Base-by-base conservation (phyloP, 129 eudicot species). In the Artemisia annua region DNA sequence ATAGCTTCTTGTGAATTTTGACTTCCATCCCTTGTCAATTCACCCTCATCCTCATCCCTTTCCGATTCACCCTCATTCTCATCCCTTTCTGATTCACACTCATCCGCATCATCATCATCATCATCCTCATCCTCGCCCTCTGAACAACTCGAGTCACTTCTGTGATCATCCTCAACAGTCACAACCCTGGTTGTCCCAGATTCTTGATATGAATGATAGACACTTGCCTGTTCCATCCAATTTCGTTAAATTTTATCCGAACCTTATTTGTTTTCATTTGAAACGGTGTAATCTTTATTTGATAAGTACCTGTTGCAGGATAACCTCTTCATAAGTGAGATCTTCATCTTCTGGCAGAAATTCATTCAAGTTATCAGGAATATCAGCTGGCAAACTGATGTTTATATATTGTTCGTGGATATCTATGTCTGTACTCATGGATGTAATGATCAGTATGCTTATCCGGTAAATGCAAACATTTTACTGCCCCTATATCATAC, bases 261-360 rank as follows among this genome's bases (percentile, higher is more conserved):
- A 70, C 7, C 80, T 28, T 28, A 20, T n/a, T 43, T 66, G 32
- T 0, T 16, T 22, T 11, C 7, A 48, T 3, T 32, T 15, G 44
- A 22, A 69, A 77, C 16, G 53, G n/a, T 30, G 18, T 11, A 50
- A 17, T 61, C 20, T 30, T 50, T 11, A n/a, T 48, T 70, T 7
- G 0, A 26, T 15, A 49, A 49, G 74, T 72, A 87, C 96, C 96
- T 90, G 96, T 63, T 85, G 81, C 76, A 80, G 64, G 69, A 90
- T 87, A 72, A 81, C 77, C 77, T 90, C 96, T 87, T 90, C 90
- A 66, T 66, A 76, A 79, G 83, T 81, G 55, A 87, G 82, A 79
- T 73, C 90, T 30, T 85, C 90, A 16, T 76, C 77, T 69, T 90
- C 83, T 9, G 86, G 82, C 68, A 76, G 76, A 70, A 80, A 85